A percentile compares a stretch with the other conserved stretches of the same genome.
Conservation (phyloP, 2,329 filamentous ascomycete genomes). For the Xylariaceae sp. region DNA sequence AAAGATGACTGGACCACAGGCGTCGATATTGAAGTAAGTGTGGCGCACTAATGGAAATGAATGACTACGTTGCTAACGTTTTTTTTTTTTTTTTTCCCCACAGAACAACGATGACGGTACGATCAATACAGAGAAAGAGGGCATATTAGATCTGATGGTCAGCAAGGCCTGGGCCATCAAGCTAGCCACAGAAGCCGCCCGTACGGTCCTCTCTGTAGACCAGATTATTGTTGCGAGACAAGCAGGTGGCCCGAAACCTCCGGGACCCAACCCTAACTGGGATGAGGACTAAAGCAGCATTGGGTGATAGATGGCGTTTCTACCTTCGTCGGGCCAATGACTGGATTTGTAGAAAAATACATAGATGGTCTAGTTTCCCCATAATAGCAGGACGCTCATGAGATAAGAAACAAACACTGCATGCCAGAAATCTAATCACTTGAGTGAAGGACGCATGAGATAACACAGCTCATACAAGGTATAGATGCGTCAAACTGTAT, state of each 20-base stretch:
- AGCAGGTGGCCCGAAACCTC: constrained; percentile 94
- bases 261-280: constrained; percentile 82
- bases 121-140: constrained; percentile 79
- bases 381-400: constrained; percentile 10
- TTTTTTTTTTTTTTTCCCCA: too few species aligned
- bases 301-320: constrained; percentile 8
- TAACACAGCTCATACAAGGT: too few species aligned
- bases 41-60: neutral
- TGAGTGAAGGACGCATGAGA: too few species aligned
- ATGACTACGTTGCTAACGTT: neutral
- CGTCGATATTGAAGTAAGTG: constrained; percentile 77
- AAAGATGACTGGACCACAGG: constrained; percentile 85
- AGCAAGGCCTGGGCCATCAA: constrained; percentile 97
- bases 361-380: constrained; percentile 11
- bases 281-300: constrained; percentile 50
- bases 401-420: too few species aligned
- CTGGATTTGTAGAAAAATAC: constrained; percentile 10
- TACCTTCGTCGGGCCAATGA: constrained; percentile 4
- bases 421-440: too few species aligned
- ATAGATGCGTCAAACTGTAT: too few species aligned
- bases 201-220: constrained; percentile 92
- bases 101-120: constrained; percentile 48
- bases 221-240: constrained; percentile 98
- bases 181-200: constrained; percentile 88
- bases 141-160: constrained; percentile 87